Evolutionary conservation across 1,284 basidiomycete genomes (phyloP), one percentile per base, ranked within the genome.

Genomic region (Phellopilus nigrolimitatus): DNA sequence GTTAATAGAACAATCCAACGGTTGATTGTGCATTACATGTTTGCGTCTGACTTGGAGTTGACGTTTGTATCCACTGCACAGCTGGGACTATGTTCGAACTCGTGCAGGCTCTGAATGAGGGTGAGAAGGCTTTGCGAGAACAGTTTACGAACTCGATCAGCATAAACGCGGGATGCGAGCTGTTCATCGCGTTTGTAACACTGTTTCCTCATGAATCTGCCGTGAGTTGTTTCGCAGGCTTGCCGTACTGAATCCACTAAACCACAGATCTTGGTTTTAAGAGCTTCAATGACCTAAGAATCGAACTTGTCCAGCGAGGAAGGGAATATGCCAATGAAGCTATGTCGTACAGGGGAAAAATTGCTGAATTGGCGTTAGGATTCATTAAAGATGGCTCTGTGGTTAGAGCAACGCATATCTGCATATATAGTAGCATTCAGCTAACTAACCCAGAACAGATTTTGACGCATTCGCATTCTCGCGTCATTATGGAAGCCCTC

Each of bases 331-430:
- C 86, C 19, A 66, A 73, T 46, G 81, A 88, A 66, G 91, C 91
- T n/a, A 74, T 90, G 46, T 81, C 86, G 38, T 97, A 92, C 72
- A 80, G 95, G 50, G 80, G 84, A 58, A 94, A 91, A 68, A 98
- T 99, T 59, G 91, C 92, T 33, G 80, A 88, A 58, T 76, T 94
- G n/a, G 84, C 89, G 19, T 78, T 93, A 48, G 88, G 87, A 43
- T 98, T 98, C 70, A 90, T 98, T 64, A 87, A 91, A 65, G 95
- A 98, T 63, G 92, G 93, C 64, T 90, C 88, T 30, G 87, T 95
- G 59, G 92, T 91, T 66, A 61, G 83, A 71, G 45, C 51, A 17
- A 21, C 41, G 42, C 17, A 19, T 41, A 3, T n/a, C 10, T 45
- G 36, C 15, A 53, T 30, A 15, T 41, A 13, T 46, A 21, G 36